Base-by-base conservation (phyloP, 768 basidiomycete species). In the Panaeolus papilionaceus region DNA sequence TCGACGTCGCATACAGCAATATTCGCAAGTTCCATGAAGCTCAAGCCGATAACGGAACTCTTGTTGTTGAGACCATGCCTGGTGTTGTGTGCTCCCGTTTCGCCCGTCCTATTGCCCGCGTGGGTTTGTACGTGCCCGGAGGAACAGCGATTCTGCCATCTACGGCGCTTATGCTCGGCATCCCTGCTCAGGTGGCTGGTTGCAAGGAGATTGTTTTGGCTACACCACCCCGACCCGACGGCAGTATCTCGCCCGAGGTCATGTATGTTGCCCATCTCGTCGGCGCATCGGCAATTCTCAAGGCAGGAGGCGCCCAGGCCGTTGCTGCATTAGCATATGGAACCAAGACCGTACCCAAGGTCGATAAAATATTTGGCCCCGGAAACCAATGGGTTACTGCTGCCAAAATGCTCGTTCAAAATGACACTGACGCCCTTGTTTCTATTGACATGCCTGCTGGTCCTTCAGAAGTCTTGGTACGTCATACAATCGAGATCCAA, bases 301-400 rank as follows among this genome's bases (percentile, higher is more conserved):
- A 93, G 77, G 98, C 97, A 18, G 98, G 98, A 45, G 98, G 98
- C 12, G 97, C 94, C 18, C 98, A 99, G 76, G 98, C 98, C 11
- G 86, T 99, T 18, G 94, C 96, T 28, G 96, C 98, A 0, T 85
- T 99, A 82, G 98, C 98, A 0, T 99, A 98, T 76, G 98, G 98
- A 20, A 99, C 98, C 6, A 85, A 93, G 76, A 92, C 92, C 4
- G 95, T 96, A 6, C 95, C 96, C 16, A 99, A 99, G 80, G 97
- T 98, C 28, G 98, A 99, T 84, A 99, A 99, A 82, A 96, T 99
- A 72, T 97, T 99, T 75, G 98, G 98, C 9, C 98, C 98, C 6
- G 98, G 98, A 28, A 99, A 99, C 77, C 98, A 99, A 78, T 99
- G 96, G 95, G 98, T 99, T 26, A 99, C 97, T 1, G 98, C 98